A percentile compares a stretch with the other conserved stretches of the same genome.
Evolutionary conservation across 768 basidiomycete species (phyloP).

Genomic region (Mycena amicta): DNA sequence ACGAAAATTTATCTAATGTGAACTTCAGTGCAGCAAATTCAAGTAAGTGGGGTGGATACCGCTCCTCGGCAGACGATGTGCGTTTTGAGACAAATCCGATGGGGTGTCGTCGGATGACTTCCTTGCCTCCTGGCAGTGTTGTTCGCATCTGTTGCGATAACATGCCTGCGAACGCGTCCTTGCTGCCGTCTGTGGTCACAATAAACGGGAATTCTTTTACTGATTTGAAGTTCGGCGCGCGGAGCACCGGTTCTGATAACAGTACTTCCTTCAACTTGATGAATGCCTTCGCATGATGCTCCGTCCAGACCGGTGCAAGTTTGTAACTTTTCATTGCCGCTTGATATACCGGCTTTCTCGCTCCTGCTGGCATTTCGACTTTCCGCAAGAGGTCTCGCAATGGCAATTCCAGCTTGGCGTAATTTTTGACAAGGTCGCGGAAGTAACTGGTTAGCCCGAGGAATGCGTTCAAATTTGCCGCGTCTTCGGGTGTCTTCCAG

Average conservation of each 20-base stretch:
- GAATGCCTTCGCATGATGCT: conserved; percentile 27
- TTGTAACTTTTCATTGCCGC: conserved; percentile 23
- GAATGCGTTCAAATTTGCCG: conserved; percentile 34
- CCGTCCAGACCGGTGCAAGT: conserved; percentile 18
- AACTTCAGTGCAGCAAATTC: conserved; percentile 38
- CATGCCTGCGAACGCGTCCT: conserved; percentile 30
- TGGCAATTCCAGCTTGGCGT: conserved; percentile 32
- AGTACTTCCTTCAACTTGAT: conserved; percentile 26
- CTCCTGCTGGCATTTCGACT: conserved; percentile 21
- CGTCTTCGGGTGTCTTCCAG: conserved; percentile 33
- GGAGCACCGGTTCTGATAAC: conserved; percentile 26
- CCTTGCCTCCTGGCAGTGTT: conserved; percentile 14
- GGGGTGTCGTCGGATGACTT: conserved; percentile 25
- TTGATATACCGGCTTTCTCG: conserved; percentile 29
- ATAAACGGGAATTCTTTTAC: conserved; percentile 31
- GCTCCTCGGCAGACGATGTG: conserved; percentile 32
- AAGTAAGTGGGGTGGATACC: conserved; percentile 33
- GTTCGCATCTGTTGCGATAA: conserved; percentile 25
- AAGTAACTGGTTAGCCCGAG: conserved; percentile 39
- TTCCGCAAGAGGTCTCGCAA: conserved; percentile 31
- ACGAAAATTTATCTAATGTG: conserved; percentile 30
- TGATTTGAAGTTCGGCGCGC: conserved; percentile 25
- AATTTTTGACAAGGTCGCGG: conserved; percentile 34
- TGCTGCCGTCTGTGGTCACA: conserved; percentile 31
- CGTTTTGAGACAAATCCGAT: conserved; percentile 37